Evolutionary conservation across 768 basidiomycete genomes (phyloP), one percentile per base, ranked within the genome.

Genomic region (Xerocomellus intermedius): DNA sequence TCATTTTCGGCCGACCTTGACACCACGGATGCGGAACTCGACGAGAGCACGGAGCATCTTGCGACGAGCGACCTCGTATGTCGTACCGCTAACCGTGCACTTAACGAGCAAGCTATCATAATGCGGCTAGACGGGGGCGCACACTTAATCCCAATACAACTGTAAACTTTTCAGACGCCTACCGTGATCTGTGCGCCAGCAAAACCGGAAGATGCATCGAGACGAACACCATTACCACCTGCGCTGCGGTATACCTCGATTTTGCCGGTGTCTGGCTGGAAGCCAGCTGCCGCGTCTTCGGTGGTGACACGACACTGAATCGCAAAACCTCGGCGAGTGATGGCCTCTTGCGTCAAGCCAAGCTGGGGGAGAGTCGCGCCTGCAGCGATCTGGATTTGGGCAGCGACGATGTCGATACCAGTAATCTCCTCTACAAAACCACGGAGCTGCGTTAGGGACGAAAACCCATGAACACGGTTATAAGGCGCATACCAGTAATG

Each of bases 31-130:
- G 65, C 97, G 91, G 87, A 98, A 99, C 71, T 99, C 97, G 44
- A 99, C 94, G n/a, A 99, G 83, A 33, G 97, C 96, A 64, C 97
- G 91, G 51, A 99, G 84, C 94, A 98, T 98, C 81, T 99, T 99
- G 62, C 97, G 83, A 56, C 97, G 88, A 36, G 97, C 97, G 48
- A 99, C 95, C 68, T 99, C 97, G 67, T 98, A 99, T 1, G 96
- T 98, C 3, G 97, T 95, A 47, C 97, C 97, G 58, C 88, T 93
- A 52, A 96, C 94, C 37, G 86, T 87, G 66, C 92, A 94, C 75
- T 99, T 99, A 65, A 99, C 97, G 46, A 99, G 81, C 73, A 98
- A 79, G 65, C 92, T 94, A 76, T 99, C 97, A 69, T 99, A 99
- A 74, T 98, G 94, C 52, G 96, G 96, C 91, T 95, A 62, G 2